phyloP scores from a whole-genome alignment of 2,329 filamentous ascomycete genomes.

The Coniochaeta ligniaria region DNA sequence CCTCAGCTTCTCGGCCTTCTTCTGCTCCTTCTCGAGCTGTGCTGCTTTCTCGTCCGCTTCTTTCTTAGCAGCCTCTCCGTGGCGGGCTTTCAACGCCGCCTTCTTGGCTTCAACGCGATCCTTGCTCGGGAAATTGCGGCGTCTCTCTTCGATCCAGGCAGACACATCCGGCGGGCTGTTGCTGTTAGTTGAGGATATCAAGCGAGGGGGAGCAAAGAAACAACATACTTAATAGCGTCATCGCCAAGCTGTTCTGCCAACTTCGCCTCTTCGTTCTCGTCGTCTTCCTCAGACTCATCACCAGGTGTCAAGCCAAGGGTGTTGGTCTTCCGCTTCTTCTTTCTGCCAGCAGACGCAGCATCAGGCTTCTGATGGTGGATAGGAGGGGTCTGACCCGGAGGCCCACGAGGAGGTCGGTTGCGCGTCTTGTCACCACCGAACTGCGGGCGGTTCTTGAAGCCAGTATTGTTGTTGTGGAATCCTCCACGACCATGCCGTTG shows the following conservation, averaged over 20 bases:
- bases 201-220: not conserved
- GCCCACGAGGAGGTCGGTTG: slow-evolving; percentile 23
- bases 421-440: slow-evolving; percentile 30
- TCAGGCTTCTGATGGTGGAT: slow-evolving; percentile 42
- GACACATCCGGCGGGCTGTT: slow-evolving; percentile 60
- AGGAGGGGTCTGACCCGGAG: slow-evolving; percentile 16
- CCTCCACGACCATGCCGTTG: slow-evolving; percentile 31
- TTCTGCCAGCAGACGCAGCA: slow-evolving; percentile 45
- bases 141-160: slow-evolving; percentile 75
- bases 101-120: slow-evolving; percentile 60
- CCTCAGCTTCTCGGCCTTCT: slow-evolving; percentile 53
- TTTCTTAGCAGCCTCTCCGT: slow-evolving; percentile 46
- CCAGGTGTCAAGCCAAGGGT: slow-evolving; percentile 65
- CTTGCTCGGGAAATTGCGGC: slow-evolving; percentile 72
- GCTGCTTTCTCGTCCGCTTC: slow-evolving; percentile 49
- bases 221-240: slow-evolving; percentile 47
- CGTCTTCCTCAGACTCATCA: slow-evolving; percentile 58
- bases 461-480: slow-evolving; percentile 20
- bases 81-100: slow-evolving; percentile 34
- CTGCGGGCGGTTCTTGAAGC: slow-evolving; percentile 24
- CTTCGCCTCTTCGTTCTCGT: slow-evolving; percentile 62
- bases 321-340: slow-evolving; percentile 67
- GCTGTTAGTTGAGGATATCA: slow-evolving; percentile 6
- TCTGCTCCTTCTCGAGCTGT: slow-evolving; percentile 45
- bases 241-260: slow-evolving; percentile 46